These are phyloP conservation scores for Phragmites australis DNA, from an alignment of 176 grass and related monocot species.

Conservation along the genomic window DNA sequence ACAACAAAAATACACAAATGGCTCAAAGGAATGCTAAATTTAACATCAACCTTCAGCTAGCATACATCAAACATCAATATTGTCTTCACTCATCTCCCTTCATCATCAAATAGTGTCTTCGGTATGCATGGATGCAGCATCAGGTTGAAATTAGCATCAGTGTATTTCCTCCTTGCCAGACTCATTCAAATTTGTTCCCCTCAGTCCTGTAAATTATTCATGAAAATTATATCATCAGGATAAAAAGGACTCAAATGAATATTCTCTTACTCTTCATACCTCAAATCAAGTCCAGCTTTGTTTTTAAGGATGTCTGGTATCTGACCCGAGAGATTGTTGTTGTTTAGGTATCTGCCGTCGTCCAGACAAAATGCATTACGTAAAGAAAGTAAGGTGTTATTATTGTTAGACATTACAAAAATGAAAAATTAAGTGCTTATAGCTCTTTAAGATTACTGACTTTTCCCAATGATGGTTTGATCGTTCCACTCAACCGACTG, in stretches of 20 bases:
- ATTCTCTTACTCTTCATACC: slow-evolving; percentile 47
- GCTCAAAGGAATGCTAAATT: slow-evolving; percentile 37
- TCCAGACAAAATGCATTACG: too few species aligned
- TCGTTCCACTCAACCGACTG: slow-evolving; percentile 66
- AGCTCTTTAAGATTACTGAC: slow-evolving; percentile 71
- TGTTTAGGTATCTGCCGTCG: slow-evolving; percentile 78
- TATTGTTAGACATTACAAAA: not conserved
- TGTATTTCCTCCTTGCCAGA: slow-evolving; percentile 28
- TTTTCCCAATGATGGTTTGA: slow-evolving; percentile 57
- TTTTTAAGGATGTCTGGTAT: slow-evolving; percentile 66
- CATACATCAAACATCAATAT: slow-evolving; percentile 42
- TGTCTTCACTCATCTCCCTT: slow-evolving; percentile 44
- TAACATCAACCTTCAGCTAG: slow-evolving; percentile 46
- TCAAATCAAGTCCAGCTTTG: slow-evolving; percentile 61
- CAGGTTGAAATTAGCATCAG: slow-evolving; percentile 32
- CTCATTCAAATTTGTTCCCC: slow-evolving; percentile 61
- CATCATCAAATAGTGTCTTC: slow-evolving; percentile 16
- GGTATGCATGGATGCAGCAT: slow-evolving; percentile 32
- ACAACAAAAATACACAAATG: slow-evolving; percentile 20
- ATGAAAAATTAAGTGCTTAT: slow-evolving; percentile 38
- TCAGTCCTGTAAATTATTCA: slow-evolving; percentile 40
- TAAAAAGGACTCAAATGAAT: not conserved
- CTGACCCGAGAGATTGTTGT: slow-evolving; percentile 69
- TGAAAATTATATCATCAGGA: slow-evolving; percentile 4
- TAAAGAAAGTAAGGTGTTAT: not conserved